phyloP scores from a whole-genome alignment of 1,139 yeast species.

The Pneumocystis canis region DNA sequence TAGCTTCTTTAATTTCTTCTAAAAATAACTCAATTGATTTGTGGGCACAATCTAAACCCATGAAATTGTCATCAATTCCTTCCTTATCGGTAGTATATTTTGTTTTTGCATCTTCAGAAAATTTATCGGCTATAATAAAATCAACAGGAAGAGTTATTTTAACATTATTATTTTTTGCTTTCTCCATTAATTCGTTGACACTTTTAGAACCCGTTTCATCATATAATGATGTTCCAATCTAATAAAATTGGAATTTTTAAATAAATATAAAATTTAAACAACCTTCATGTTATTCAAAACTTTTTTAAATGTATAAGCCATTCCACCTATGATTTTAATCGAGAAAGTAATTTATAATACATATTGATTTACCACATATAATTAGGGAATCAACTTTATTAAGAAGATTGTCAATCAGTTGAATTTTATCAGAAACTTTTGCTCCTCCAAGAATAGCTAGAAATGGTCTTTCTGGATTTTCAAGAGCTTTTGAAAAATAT shows the following conservation, averaged over 20 bases:
- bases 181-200: constrained; percentile 73
- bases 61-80: constrained; percentile 87
- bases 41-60: constrained; percentile 92
- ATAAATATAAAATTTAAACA: neutral
- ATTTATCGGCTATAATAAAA: constrained; percentile 85
- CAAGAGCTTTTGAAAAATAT: constrained; percentile 93
- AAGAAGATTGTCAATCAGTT: constrained; percentile 87
- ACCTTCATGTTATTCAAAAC: constrained; percentile 54
- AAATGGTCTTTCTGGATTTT: constrained; percentile 93
- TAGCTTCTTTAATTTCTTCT: constrained; percentile 71
- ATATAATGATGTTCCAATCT: constrained; percentile 77
- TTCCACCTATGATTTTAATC: constrained; percentile 35
- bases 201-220: constrained; percentile 89
- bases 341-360: neutral
- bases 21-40: constrained; percentile 63
- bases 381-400: constrained; percentile 85
- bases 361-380: constrained; percentile 52
- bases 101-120: constrained; percentile 74
- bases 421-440: constrained; percentile 94
- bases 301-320: constrained; percentile 97
- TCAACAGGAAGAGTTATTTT: constrained; percentile 85
- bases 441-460: constrained; percentile 97
- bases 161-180: constrained; percentile 89
- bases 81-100: constrained; percentile 68
- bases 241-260: neutral